phyloP scores from a whole-genome alignment of 1,139 yeast species.

The Trichomonascaceae sp. region DNA sequence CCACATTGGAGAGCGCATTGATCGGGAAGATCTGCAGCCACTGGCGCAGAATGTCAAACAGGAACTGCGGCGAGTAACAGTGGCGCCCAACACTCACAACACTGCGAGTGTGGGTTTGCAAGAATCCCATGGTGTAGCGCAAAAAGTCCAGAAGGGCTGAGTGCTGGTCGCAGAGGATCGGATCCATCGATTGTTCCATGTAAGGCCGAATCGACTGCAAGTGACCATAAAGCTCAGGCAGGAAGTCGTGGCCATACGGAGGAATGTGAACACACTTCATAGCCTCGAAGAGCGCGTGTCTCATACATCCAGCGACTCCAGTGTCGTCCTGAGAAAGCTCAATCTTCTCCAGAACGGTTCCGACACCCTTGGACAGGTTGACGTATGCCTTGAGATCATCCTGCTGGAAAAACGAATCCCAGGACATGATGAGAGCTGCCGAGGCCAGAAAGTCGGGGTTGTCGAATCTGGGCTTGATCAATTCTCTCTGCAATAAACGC shows the following conservation, averaged over 20 bases:
- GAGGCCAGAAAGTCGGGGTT: conserved; percentile 19
- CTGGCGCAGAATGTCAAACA: conserved; percentile 16
- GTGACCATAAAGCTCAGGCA: conserved; percentile 20
- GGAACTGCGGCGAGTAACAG: conserved; percentile 14
- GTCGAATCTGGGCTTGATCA: conserved; percentile 11
- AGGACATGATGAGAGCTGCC: conserved; percentile 19
- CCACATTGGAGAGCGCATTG: neutral
- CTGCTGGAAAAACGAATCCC: conserved; percentile 23
- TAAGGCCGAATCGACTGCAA: conserved; percentile 13
- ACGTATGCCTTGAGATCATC: conserved; percentile 18
- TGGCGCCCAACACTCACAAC: conserved; percentile 8
- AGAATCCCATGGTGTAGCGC: conserved; percentile 10
- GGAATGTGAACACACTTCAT: conserved; percentile 27
- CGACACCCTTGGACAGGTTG: conserved; percentile 20
- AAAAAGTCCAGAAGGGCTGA: conserved; percentile 12
- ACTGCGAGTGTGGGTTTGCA: conserved; percentile 9
- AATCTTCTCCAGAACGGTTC: conserved; percentile 20
- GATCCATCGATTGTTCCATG: conserved; percentile 6
- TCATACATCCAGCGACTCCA: conserved; percentile 20
- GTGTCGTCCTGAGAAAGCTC: conserved; percentile 15
- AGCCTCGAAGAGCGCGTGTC: conserved; percentile 20
- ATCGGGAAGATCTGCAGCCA: conserved; percentile 21
- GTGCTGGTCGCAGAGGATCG: conserved; percentile 9
- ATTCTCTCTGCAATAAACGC: conserved; percentile 16
- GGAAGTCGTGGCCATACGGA: conserved; percentile 23